Evolutionary conservation across 2,329 filamentous ascomycete species (phyloP).

Genomic region (Exophiala sideris): DNA sequence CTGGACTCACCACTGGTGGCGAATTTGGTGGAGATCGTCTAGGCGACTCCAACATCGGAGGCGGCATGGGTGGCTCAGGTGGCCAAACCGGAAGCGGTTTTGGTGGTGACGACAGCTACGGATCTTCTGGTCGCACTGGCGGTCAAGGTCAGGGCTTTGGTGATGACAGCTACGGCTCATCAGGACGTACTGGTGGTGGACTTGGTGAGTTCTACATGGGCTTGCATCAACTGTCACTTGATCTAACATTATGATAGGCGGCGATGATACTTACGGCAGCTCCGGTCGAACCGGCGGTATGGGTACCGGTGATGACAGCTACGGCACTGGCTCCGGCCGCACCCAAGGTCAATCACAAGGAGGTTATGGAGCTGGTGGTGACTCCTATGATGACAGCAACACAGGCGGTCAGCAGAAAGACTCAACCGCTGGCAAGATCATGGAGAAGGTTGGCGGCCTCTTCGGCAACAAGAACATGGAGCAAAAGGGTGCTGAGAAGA

Average conservation of each 20-base stretch:
- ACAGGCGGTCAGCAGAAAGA: slow-evolving; percentile 25
- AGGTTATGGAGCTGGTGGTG: slow-evolving; percentile 24
- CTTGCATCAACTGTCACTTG: background rate
- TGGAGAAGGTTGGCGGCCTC: slow-evolving; percentile 32
- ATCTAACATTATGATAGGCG: slow-evolving; percentile 1
- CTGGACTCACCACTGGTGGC: background rate
- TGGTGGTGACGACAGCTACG: slow-evolving; percentile 18
- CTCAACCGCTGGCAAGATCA: slow-evolving; percentile 30
- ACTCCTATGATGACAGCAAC: slow-evolving; percentile 16
- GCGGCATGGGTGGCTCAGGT: slow-evolving; percentile 3
- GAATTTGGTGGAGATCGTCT: too few relatives aligned
- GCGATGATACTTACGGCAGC: slow-evolving; percentile 22
- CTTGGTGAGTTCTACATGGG: background rate
- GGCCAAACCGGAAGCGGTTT: background rate
- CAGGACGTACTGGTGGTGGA: slow-evolving; percentile 11
- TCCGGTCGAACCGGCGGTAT: slow-evolving; percentile 16
- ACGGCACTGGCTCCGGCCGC: slow-evolving; percentile 21
- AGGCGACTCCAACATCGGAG: too few relatives aligned
- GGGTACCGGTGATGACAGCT: slow-evolving; percentile 3
- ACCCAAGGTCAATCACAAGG: slow-evolving; percentile 18
- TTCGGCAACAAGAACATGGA: slow-evolving; percentile 28
- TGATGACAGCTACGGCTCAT: slow-evolving; percentile 10
- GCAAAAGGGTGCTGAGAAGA: slow-evolving; percentile 28
- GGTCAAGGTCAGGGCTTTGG: slow-evolving; percentile 17
- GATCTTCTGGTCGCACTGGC: slow-evolving; percentile 13